phyloP scores from a whole-genome alignment of 2,329 filamentous ascomycete species.

The Ceratocystis destructans region DNA sequence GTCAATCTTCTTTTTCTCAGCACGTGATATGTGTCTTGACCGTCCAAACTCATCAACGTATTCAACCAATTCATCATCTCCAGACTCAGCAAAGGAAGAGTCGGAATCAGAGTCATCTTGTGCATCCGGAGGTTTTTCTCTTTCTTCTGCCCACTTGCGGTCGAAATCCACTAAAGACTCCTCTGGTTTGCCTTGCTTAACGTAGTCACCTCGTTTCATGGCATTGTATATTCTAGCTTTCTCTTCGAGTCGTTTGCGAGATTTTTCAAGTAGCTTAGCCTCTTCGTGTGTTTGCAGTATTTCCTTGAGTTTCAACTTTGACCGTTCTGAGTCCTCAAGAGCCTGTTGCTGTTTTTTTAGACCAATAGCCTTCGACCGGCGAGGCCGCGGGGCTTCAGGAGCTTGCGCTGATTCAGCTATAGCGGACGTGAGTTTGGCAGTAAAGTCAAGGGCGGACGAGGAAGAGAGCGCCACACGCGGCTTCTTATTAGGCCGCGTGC shows the following conservation, averaged over 20 bases:
- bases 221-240: slow-evolving; percentile 80
- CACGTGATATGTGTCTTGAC: slow-evolving; percentile 56
- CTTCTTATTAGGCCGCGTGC: slow-evolving; percentile 56
- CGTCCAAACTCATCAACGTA: slow-evolving; percentile 88
- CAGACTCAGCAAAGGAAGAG: slow-evolving; percentile 22
- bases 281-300: slow-evolving; percentile 32
- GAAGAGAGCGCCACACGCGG: slow-evolving; percentile 56
- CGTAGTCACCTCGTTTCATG: slow-evolving; percentile 78
- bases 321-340: slow-evolving; percentile 36
- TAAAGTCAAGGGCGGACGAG: slow-evolving; percentile 66
- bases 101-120: slow-evolving; percentile 28
- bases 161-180: slow-evolving; percentile 83
- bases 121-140: slow-evolving; percentile 33
- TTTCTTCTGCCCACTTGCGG: slow-evolving; percentile 74
- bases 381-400: slow-evolving; percentile 16
- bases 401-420: slow-evolving; percentile 44
- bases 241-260: slow-evolving; percentile 71
- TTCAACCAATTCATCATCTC: slow-evolving; percentile 55
- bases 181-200: slow-evolving; percentile 50
- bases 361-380: background rate
- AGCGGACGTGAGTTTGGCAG: slow-evolving; percentile 72
- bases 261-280: slow-evolving; percentile 54
- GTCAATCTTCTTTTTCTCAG: slow-evolving; percentile 52
- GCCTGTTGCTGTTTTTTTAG: slow-evolving; percentile 23
- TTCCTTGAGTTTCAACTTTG: slow-evolving; percentile 31